Base-by-base conservation (phyloP, 441 rosid species). In the Macaranga tanarius region DNA sequence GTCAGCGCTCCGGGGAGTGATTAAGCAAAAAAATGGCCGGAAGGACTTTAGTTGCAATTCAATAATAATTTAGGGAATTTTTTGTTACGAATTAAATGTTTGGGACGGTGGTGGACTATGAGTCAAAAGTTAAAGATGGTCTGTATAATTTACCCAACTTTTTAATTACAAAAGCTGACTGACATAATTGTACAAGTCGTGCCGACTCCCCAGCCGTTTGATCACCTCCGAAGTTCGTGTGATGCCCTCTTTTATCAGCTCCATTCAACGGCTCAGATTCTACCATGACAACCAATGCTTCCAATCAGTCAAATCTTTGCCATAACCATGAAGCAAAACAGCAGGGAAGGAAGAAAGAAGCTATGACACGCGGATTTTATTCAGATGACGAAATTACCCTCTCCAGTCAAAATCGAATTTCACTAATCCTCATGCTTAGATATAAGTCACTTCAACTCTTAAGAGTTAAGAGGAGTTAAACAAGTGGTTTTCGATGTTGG, bases 351-450 rank as follows among this genome's bases (percentile, higher is more conserved):
- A 2, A 61, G 0, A 1, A 0, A 20, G 1, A n/a, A 1, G 22
- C 1, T 0, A 0, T 9, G 75, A 67, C 78, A 67, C 73, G 71
- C 74, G 71, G 28, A 0, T 5, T 3, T 10, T 0, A 1, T 0
- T 0, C 0, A 0, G 5, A 58, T 71, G 69, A 40, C 78, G 48
- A 72, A 67, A 80, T 42, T 65, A 11, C 76, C 82, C 74, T 52
- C 74, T 0, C 54, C 69, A 50, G 73, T 81, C 83, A 75, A 75
- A 75, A 77, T 76, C 86, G 20, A 72, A 62, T 3, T 17, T 16
- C 77, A n/a, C 73, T 0, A 16, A 76, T 71, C 82, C 75, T 78
- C 16, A 62, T 64, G 22, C 59, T 0, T 20, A 51, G 73, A 26
- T 0, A 5, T 4, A 25, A 59, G 64, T 72, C 75, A 75, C 31